Evolutionary conservation across 2,329 filamentous ascomycete species (phyloP).

Genomic region (Penicillium janthinellum): DNA sequence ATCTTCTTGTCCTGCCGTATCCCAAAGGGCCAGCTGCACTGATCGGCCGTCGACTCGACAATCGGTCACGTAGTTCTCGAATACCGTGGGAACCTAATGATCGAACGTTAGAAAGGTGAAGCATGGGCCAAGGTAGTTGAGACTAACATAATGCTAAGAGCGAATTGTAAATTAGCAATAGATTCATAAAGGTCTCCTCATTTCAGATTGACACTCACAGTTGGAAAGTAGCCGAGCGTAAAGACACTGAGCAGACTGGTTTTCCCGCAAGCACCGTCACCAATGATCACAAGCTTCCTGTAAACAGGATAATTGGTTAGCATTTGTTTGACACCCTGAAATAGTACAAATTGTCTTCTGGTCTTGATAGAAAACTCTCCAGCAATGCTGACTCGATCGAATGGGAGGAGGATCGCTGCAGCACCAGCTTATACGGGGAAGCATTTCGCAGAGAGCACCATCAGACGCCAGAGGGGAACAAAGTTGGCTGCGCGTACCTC

Average conservation of each 20-base stretch:
- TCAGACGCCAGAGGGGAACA: slow-evolving; percentile 5
- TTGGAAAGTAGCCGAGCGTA: slow-evolving; percentile 96
- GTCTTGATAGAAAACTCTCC: background rate
- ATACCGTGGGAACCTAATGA: slow-evolving; percentile 84
- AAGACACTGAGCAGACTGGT: slow-evolving; percentile 97
- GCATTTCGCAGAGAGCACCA: slow-evolving; percentile 7
- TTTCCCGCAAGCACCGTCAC: slow-evolving; percentile 96
- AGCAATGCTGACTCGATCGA: background rate
- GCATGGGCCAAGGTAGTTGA: background rate
- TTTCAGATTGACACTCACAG: slow-evolving; percentile 62
- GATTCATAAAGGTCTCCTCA: slow-evolving; percentile 1
- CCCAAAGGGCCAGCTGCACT: slow-evolving; percentile 97
- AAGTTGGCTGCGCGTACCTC: slow-evolving; percentile 56
- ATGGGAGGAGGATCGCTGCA: background rate
- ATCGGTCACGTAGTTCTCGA: slow-evolving; percentile 99
- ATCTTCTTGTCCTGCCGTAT: slow-evolving; percentile 99
- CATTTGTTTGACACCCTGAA: slow-evolving; percentile 3
- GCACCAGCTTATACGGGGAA: slow-evolving; percentile 6
- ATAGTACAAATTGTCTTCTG: background rate
- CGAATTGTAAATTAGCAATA: slow-evolving; percentile 24
- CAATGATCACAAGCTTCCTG: slow-evolving; percentile 96
- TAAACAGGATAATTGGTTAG: slow-evolving; percentile 21
- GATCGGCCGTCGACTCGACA: slow-evolving; percentile 97
- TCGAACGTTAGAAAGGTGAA: slow-evolving; percentile 8
- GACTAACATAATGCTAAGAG: slow-evolving; percentile 49